These are phyloP conservation scores for Diplodia mutila DNA, from an alignment of 2,329 filamentous ascomycete genomes.

Conservation along the genomic window DNA sequence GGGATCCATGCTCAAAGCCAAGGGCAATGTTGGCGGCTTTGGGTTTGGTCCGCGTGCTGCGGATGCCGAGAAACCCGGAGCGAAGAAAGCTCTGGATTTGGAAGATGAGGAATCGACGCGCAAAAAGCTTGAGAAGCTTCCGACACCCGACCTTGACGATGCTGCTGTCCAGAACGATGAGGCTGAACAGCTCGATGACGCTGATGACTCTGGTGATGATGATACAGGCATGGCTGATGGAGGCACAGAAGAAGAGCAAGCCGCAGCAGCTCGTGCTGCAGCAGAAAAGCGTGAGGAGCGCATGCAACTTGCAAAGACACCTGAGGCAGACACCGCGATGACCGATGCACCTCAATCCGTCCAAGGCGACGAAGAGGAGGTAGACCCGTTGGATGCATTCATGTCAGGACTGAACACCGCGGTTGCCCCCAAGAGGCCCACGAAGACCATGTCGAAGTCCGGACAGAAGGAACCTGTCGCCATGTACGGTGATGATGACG, in stretches of 20 bases:
- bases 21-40: conserved; percentile 79
- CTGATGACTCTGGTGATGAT: conserved; percentile 70
- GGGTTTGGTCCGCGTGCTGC: conserved; percentile 73
- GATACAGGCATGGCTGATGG: conserved; percentile 77
- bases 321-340: conserved; percentile 49
- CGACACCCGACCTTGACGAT: conserved; percentile 55
- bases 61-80: conserved; percentile 67
- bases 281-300: conserved; percentile 76
- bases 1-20: conserved; percentile 60
- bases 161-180: conserved; percentile 58
- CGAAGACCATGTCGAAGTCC: conserved; percentile 41
- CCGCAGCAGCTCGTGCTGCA: conserved; percentile 81
- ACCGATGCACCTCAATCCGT: conserved; percentile 42
- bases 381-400: conserved; percentile 95
- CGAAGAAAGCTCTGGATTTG: conserved; percentile 78
- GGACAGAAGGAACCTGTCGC: conserved; percentile 72
- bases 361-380: conserved; percentile 63
- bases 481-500: conserved; percentile 85
- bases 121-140: conserved; percentile 89
- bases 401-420: conserved; percentile 73
- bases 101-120: conserved; percentile 86
- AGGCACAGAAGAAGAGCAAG: conserved; percentile 83
- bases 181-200: conserved; percentile 41
- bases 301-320: conserved; percentile 25
- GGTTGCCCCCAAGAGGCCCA: conserved; percentile 44